A percentile compares a stretch with the other conserved stretches of the same genome.
phyloP scores from a whole-genome alignment of 345 rosid genomes.

The Eucalyptus camaldulensis region DNA sequence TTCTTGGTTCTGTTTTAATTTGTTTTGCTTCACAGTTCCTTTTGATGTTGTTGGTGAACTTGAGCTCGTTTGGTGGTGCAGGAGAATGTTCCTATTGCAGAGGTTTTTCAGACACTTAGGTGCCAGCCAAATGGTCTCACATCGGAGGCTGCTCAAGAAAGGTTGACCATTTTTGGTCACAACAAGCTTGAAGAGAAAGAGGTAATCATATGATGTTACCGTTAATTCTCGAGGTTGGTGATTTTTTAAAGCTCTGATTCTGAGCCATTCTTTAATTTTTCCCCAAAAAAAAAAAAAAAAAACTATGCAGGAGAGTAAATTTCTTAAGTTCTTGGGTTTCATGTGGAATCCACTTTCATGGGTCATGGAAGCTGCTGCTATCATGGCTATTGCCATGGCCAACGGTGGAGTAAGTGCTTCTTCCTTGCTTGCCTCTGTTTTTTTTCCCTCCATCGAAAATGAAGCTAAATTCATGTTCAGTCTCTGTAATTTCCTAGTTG shows the following conservation, averaged over 20 bases:
- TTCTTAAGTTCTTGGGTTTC: slow-evolving; percentile 50
- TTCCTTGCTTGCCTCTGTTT: neutral
- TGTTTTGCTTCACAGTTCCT: neutral
- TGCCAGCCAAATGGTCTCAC: slow-evolving; percentile 45
- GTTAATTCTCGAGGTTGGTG: neutral
- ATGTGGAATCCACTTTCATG: slow-evolving; percentile 78
- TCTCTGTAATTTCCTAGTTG: neutral
- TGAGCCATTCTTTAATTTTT: neutral
- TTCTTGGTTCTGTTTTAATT: neutral
- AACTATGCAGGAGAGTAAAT: slow-evolving; percentile 36
- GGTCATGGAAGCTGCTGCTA: slow-evolving; percentile 77
- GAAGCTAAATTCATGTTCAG: neutral
- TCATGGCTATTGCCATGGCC: slow-evolving; percentile 71
- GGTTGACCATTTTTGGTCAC: slow-evolving; percentile 44
- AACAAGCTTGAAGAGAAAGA: slow-evolving; percentile 64
- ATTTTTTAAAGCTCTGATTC: neutral
- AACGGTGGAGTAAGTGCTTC: slow-evolving; percentile 45
- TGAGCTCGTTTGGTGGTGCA: slow-evolving; percentile 4
- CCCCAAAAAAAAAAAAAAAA: neutral
- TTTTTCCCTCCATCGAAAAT: neutral
- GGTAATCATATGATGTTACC: slow-evolving; percentile 4
- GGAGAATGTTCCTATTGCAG: slow-evolving; percentile 59
- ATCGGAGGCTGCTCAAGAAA: slow-evolving; percentile 42
- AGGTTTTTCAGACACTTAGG: slow-evolving; percentile 51
- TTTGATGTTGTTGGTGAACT: neutral